These are phyloP conservation scores for Penicillium crystallinum DNA, from an alignment of 495 filamentous ascomycete genomes.

Conservation along the genomic window DNA sequence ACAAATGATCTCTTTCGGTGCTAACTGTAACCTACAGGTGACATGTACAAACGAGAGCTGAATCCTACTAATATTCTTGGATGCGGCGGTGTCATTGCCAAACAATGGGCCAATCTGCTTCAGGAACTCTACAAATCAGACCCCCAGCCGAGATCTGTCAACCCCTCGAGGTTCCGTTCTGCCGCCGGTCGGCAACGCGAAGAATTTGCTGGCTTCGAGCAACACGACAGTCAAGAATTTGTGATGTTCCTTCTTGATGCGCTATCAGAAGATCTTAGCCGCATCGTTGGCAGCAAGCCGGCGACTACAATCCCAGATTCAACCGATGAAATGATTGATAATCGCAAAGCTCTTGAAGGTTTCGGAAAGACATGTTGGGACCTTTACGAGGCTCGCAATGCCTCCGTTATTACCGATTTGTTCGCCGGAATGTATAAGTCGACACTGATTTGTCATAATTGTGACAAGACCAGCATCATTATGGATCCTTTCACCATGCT, in stretches of 20 bases:
- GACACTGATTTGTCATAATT: conserved; percentile 84
- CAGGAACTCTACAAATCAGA: conserved; percentile 58
- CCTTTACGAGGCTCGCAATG: conserved; percentile 88
- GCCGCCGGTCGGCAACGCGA: conserved; percentile 74
- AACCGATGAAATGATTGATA: conserved; percentile 89
- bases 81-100: conserved; percentile 77
- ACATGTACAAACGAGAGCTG: conserved; percentile 68
- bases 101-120: conserved; percentile 69
- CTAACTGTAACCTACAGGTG: conserved; percentile 38
- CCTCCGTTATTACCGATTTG: conserved; percentile 89
- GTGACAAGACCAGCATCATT: conserved; percentile 94
- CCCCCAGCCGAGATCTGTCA: conserved; percentile 54
- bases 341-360: conserved; percentile 67
- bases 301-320: conserved; percentile 98
- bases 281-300: conserved; percentile 81
- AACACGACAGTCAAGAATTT: conserved; percentile 97
- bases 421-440: conserved; percentile 99
- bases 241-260: conserved; percentile 94
- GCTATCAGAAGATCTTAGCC: conserved; percentile 89
- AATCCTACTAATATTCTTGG: conserved; percentile 80
- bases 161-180: conserved; percentile 72
- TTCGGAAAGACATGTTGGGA: conserved; percentile 86
- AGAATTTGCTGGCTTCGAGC: conserved; percentile 87
- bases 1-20: not conserved
- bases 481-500: conserved; percentile 97